phyloP scores from a whole-genome alignment of 1,284 basidiomycete genomes.

The Puccinia horiana region DNA sequence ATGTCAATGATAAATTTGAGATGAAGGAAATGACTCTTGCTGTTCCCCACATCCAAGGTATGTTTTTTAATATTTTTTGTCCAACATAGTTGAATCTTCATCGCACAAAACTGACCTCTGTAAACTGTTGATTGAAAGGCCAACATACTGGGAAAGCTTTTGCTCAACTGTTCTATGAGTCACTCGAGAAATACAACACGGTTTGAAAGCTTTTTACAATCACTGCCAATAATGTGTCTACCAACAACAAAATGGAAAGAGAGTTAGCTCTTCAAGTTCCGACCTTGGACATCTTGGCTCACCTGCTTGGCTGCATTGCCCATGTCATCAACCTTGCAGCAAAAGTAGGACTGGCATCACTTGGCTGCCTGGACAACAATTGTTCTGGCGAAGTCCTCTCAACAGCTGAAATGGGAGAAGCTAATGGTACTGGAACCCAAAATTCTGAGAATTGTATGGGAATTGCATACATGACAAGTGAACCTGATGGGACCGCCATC shows the following conservation, averaged over 20 bases:
- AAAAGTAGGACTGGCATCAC: neutral
- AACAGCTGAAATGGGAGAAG: neutral
- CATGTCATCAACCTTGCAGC: conserved; percentile 20
- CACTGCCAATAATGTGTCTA: conserved; percentile 8
- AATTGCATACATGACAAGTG: no score
- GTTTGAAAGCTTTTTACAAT: neutral
- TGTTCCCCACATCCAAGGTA: conserved; percentile 22
- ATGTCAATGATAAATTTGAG: conserved; percentile 22
- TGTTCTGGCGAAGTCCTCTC: neutral
- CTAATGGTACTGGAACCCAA: no score
- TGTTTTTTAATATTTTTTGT: neutral
- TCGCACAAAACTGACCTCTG: neutral
- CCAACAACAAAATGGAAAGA: neutral
- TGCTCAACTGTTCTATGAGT: neutral
- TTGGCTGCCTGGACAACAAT: neutral
- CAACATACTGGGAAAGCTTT: neutral
- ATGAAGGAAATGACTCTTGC: conserved; percentile 1
- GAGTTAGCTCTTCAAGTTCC: neutral
- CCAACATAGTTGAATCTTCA: neutral
- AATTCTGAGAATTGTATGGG: no score
- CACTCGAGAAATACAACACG: neutral
- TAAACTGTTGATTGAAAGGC: no score
- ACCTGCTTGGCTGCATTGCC: neutral
- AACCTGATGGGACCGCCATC: neutral
- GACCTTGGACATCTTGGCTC: neutral